phyloP scores from a whole-genome alignment of 306 rosid species.

The Calophaca sinica region DNA sequence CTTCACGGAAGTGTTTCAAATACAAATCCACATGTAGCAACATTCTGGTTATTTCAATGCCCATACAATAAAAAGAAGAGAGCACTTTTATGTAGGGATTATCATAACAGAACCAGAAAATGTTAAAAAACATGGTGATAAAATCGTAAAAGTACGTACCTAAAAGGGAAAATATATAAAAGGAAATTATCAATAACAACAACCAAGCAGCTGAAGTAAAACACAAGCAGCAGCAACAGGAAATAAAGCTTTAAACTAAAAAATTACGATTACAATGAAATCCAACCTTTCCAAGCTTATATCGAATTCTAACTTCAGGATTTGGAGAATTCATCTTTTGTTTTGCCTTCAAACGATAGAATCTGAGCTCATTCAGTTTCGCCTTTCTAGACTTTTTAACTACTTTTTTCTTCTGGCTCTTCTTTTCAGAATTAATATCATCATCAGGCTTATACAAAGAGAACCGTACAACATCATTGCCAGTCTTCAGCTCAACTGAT shows the following conservation, averaged over 20 bases:
- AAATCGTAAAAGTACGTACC: background rate
- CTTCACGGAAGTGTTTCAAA: conserved; percentile 17
- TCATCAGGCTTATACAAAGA: conserved; percentile 49
- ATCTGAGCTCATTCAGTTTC: conserved; percentile 79
- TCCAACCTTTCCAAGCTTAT: conserved; percentile 83
- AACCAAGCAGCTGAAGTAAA: background rate
- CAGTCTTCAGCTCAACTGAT: conserved; percentile 64
- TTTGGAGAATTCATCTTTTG: conserved; percentile 89
- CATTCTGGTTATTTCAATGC: conserved; percentile 25
- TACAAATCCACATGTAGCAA: conserved; percentile 22
- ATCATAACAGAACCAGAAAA: conserved; percentile 20
- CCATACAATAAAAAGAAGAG: background rate
- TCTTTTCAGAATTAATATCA: conserved; percentile 36
- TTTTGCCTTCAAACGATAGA: conserved; percentile 84
- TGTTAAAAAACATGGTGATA: conserved; percentile 20
- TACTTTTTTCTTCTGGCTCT: conserved; percentile 47
- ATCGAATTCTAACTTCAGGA: conserved; percentile 88
- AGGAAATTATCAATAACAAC: conserved; percentile 16
- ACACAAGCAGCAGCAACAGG: conserved; percentile 13
- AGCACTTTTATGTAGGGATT: conserved; percentile 20
- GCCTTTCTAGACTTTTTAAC: conserved; percentile 72
- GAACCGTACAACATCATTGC: conserved; percentile 65
- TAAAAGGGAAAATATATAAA: conserved; percentile 10
- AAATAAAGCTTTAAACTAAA: conserved; percentile 28
- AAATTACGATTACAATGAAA: background rate